A percentile compares a stretch with the other conserved stretches of the same genome.
phyloP scores from a whole-genome alignment of 306 rosid genomes.

The Adenanthera pavonina region DNA sequence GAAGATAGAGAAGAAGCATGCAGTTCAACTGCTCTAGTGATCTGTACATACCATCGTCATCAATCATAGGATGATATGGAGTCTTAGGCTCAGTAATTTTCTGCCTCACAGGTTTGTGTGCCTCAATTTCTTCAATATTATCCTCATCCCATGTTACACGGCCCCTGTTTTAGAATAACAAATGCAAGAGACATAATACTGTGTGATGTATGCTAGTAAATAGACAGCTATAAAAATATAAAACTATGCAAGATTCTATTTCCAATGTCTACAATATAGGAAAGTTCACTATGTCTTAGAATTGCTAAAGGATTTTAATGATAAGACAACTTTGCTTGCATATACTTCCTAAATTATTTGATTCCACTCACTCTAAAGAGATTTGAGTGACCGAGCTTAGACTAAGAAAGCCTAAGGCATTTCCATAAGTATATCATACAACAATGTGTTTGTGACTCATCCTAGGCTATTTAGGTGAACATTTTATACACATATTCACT shows the following conservation, averaged over 20 bases:
- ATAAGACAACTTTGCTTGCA: slow-evolving; percentile 3
- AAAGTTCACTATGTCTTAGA: neutral
- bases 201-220: neutral
- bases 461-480: neutral
- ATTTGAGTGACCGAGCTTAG: slow-evolving; percentile 10
- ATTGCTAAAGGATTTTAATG: neutral
- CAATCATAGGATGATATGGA: slow-evolving; percentile 56
- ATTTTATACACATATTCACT: slow-evolving; percentile 4
- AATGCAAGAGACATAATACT: slow-evolving; percentile 34
- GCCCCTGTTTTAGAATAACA: slow-evolving; percentile 45
- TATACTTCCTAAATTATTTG: slow-evolving; percentile 18
- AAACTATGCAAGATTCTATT: neutral
- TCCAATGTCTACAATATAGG: neutral
- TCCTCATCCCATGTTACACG: slow-evolving; percentile 59
- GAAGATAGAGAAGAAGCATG: slow-evolving; percentile 26
- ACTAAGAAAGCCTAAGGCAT: neutral
- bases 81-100: slow-evolving; percentile 69
- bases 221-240: neutral
- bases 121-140: slow-evolving; percentile 58
- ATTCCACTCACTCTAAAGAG: neutral
- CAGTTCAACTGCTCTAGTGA: slow-evolving; percentile 38
- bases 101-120: slow-evolving; percentile 57
- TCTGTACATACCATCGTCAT: slow-evolving; percentile 50
- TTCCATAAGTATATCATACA: neutral
- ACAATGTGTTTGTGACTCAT: neutral